Evolutionary conservation across 163 green algal species (phyloP).

Genomic region (Chloromonas sp.): DNA sequence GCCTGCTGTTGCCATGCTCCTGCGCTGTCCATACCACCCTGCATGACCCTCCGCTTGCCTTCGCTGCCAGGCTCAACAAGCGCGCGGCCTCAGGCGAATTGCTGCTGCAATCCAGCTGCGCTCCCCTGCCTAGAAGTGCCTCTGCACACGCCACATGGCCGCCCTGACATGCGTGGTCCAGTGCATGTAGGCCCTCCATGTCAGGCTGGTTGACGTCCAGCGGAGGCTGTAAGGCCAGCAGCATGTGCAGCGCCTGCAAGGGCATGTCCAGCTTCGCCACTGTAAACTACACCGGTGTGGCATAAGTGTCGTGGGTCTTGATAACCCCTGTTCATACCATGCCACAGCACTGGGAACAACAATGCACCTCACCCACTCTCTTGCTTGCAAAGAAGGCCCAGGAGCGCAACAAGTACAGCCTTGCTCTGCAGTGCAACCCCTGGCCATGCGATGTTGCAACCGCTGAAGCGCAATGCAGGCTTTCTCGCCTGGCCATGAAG

Average conservation of each 20-base stretch:
- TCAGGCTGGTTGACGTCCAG: neutral
- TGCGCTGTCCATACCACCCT: no score
- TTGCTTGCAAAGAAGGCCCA: neutral
- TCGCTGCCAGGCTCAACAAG: no score
- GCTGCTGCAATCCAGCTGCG: neutral
- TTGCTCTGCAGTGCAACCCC: no score
- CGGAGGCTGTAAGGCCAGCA: neutral
- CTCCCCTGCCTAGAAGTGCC: neutral
- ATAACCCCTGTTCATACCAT: no score
- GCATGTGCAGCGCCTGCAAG: neutral
- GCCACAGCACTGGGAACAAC: no score
- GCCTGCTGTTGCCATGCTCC: neutral
- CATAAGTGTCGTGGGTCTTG: no score
- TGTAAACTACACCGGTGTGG: neutral
- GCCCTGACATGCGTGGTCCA: neutral
- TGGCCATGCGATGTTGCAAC: no score
- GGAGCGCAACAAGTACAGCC: neutral
- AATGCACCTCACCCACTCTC: no score
- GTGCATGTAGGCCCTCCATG: neutral
- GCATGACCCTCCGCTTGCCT: no score
- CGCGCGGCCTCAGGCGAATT: no score
- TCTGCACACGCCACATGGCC: neutral
- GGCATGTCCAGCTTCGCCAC: neutral
- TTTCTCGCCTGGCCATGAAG: no score
- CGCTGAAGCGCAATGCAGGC: no score